Base-by-base conservation (phyloP, 148 eudicot species). In the Rhododendron molle region DNA sequence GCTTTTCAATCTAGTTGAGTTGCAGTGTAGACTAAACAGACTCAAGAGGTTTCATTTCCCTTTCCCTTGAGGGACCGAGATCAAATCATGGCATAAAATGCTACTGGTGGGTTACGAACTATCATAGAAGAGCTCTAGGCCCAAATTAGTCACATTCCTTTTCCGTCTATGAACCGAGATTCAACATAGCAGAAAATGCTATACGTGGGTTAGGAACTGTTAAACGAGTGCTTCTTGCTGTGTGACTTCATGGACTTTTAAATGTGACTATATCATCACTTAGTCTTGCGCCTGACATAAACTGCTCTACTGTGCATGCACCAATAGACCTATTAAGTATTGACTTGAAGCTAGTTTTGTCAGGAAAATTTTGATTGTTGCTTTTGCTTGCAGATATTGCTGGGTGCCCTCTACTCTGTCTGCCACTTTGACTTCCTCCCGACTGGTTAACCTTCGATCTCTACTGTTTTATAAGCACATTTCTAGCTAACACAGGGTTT, bases 341-440 rank as follows among this genome's bases (percentile, higher is more conserved):
- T 34, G 28, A 28, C 43, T 74, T 52, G 21, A 10, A 36, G 47
- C 80, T 36, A 49, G 11, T 76, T 78, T 79, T 26, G 56, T 58
- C 26, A 23, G 34, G 38, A n/a, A 13, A 60, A 38, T n/a, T 80
- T n/a, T 80, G 49, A 36, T 18, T 84, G 15, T 78, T 26, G 26
- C 44, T 84, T 76, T 69, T 82, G 10, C 36, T 36, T 88, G 89
- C 94, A 93, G 96, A 81, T 93, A 81, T 21, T 86, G 77, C 81
- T 93, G 89, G 92, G 89, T 78, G 43, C 65, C 36, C 77, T 93
- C n/a, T 92, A 91, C 83, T 47, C 89, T 82, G 76, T 87, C 58
- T 56, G 90, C 78, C 91, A 88, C 40, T 91, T 87, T 21, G 81
- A 90, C 85, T 91, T 93, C 86, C 89, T 93, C 85, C 93, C 92